Conservation (phyloP, 805 yeast genomes). For the Saccharomycopsis olivae region DNA sequence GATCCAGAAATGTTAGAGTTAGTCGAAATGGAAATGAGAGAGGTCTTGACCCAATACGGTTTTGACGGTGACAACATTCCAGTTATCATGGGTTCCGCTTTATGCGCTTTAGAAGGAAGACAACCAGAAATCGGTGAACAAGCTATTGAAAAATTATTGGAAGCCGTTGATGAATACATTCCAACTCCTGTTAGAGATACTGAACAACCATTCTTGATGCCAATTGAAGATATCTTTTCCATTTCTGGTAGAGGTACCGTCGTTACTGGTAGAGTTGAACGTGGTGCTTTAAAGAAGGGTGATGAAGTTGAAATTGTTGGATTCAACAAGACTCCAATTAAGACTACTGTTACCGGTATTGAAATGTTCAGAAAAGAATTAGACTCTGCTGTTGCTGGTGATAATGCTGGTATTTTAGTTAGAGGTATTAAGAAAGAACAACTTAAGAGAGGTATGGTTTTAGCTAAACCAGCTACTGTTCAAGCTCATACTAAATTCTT, state of each 20-base stretch:
- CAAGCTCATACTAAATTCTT: conserved; percentile 89
- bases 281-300: conserved; percentile 96
- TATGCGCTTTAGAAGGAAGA: conserved; percentile 85
- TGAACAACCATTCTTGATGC: conserved; percentile 93
- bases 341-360: conserved; percentile 94
- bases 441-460: conserved; percentile 93
- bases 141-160: conserved; percentile 73
- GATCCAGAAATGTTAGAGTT: conserved; percentile 99
- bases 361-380: conserved; percentile 99
- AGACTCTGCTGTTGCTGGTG: conserved; percentile 97
- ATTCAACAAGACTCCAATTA: conserved; percentile 71
- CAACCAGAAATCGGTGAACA: conserved; percentile 87
- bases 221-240: conserved; percentile 94
- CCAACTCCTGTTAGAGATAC: conserved; percentile 96
- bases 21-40: conserved; percentile 99
- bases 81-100: conserved; percentile 96
- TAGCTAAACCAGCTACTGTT: conserved; percentile 86
- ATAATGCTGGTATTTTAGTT: conserved; percentile 93
- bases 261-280: conserved; percentile 97
- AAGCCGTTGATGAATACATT: conserved; percentile 86
- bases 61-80: conserved; percentile 98
- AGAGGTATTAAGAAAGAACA: conserved; percentile 99
- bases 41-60: conserved; percentile 79
- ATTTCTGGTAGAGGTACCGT: conserved; percentile 99
- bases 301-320: conserved; percentile 98